Conservation (phyloP, 1,284 basidiomycete species). For the Sanghuangporus baumii region DNA sequence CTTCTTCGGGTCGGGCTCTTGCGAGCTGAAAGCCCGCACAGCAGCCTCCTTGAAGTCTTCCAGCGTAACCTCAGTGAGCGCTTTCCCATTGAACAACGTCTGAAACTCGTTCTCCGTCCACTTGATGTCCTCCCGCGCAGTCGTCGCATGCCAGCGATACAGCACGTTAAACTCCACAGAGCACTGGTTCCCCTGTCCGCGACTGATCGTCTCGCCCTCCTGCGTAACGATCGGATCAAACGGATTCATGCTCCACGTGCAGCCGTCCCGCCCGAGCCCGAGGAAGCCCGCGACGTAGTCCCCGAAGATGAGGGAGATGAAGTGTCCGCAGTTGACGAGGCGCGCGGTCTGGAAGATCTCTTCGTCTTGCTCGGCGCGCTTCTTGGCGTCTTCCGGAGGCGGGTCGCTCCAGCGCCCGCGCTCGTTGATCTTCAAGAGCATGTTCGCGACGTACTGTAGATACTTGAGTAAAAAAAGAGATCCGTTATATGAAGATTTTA, state of each 20-base stretch:
- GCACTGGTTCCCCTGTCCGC: constrained; percentile 43
- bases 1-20: constrained; percentile 28
- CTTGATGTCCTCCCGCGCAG: constrained; percentile 39
- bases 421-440: constrained; percentile 50
- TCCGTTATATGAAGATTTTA: background rate
- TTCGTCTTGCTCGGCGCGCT: constrained; percentile 37
- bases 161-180: constrained; percentile 51
- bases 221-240: constrained; percentile 26
- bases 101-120: constrained; percentile 39
- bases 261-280: constrained; percentile 37
- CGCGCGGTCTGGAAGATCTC: constrained; percentile 51
- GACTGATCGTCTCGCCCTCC: constrained; percentile 19
- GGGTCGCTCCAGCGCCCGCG: constrained; percentile 32
- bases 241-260: constrained; percentile 38
- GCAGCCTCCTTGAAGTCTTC: constrained; percentile 26
- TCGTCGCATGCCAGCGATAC: constrained; percentile 36
- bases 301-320: constrained; percentile 38
- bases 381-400: constrained; percentile 29
- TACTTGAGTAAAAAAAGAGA: constrained; percentile 22
- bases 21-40: constrained; percentile 20
- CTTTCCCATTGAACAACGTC: constrained; percentile 27
- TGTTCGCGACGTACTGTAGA: constrained; percentile 44
- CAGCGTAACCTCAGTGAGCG: constrained; percentile 27
- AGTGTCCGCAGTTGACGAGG: constrained; percentile 44
- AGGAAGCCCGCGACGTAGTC: constrained; percentile 46